Conservation (phyloP, 768 basidiomycete species). For the Suillus clintonianus region DNA sequence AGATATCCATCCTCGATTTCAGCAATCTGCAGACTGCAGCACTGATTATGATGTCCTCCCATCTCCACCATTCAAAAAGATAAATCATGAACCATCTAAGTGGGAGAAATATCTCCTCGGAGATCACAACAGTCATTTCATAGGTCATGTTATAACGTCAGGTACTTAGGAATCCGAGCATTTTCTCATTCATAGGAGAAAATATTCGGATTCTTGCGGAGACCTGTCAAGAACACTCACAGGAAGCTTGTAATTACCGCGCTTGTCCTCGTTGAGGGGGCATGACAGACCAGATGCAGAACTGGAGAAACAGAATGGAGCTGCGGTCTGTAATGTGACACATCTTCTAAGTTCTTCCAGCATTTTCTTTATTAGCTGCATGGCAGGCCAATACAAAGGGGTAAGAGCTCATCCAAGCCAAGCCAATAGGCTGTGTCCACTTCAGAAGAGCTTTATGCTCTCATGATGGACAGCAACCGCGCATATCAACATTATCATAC, state of each 20-base stretch:
- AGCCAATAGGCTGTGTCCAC: neutral
- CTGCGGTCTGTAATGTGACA: neutral
- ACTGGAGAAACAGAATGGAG: neutral
- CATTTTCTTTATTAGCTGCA: neutral
- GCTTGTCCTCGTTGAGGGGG: neutral
- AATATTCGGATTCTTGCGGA: neutral
- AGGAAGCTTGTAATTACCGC: constrained; percentile 1
- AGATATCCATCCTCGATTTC: neutral
- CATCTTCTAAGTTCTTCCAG: neutral
- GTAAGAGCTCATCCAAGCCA: neutral
- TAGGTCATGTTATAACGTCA: neutral
- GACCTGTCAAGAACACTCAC: neutral
- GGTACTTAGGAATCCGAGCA: neutral
- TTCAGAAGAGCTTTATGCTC: neutral
- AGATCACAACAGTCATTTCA: neutral
- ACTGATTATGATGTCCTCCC: neutral
- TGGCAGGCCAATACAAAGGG: neutral
- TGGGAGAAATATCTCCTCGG: neutral
- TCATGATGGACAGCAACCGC: neutral
- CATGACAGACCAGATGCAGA: neutral
- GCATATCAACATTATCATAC: neutral
- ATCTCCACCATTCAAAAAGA: neutral
- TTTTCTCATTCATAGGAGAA: neutral
- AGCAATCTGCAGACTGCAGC: neutral
- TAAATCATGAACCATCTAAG: neutral